Evolutionary conservation across 2,329 filamentous ascomycete species (phyloP).

Genomic region (Arthrobotrys conoides): DNA sequence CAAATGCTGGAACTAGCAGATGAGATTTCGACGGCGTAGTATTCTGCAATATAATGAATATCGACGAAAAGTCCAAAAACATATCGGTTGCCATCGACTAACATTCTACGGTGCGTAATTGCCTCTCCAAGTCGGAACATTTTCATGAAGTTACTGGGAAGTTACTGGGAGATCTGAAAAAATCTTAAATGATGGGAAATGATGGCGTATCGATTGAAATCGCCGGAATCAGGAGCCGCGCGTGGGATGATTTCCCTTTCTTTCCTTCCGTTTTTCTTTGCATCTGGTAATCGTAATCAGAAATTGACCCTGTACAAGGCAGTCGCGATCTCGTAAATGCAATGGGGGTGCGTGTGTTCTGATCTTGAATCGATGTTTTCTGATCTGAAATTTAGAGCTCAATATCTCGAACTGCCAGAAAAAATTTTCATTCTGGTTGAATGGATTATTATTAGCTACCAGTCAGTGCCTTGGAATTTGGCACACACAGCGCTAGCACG

Average conservation of each 20-base stretch:
- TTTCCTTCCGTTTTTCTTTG: neutral
- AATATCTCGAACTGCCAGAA: constrained; percentile 32
- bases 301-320: constrained; percentile 20
- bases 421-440: constrained; percentile 37
- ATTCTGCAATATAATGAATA: constrained; percentile 18
- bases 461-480: constrained; percentile 50
- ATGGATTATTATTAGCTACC: constrained; percentile 49
- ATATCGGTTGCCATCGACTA: constrained; percentile 47
- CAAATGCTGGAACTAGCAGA: constrained; percentile 49
- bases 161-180: constrained; percentile 9
- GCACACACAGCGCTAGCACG: constrained; percentile 49
- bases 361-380: constrained; percentile 5
- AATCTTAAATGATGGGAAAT: constrained; percentile 13
- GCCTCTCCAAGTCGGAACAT: constrained; percentile 37
- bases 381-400: constrained; percentile 11
- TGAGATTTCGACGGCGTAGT: constrained; percentile 38
- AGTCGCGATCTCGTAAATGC: constrained; percentile 34
- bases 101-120: constrained; percentile 49
- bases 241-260: neutral
- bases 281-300: constrained; percentile 24
- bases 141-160: constrained; percentile 19
- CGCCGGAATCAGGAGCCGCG: constrained; percentile 44
- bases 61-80: constrained; percentile 32
- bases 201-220: constrained; percentile 24
- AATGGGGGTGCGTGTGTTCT: neutral